Conservation (phyloP, 176 grass and related monocot genomes). For the Tillandsia fasciculata region DNA sequence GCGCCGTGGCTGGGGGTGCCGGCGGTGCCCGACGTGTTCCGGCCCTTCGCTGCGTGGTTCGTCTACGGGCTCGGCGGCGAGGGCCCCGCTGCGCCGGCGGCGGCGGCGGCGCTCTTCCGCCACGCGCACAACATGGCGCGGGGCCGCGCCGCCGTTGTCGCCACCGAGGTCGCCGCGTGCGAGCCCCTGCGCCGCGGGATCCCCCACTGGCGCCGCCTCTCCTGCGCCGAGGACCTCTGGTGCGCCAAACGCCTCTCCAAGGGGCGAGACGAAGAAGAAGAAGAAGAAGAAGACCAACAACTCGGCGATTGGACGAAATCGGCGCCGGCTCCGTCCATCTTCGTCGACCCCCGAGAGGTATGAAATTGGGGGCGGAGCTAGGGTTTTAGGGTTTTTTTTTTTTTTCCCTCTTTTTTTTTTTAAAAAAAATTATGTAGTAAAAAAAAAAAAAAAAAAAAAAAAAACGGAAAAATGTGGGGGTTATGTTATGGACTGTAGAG, state of each 20-base stretch:
- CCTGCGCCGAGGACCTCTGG: slow-evolving; percentile 77
- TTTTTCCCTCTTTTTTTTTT: too few species aligned
- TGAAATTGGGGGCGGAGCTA: slow-evolving; percentile 3
- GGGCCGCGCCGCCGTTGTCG: slow-evolving; percentile 45
- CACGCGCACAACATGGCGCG: slow-evolving; percentile 57
- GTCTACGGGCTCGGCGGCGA: slow-evolving; percentile 70
- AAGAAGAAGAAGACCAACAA: slow-evolving; percentile 27
- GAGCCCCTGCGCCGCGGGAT: slow-evolving; percentile 55
- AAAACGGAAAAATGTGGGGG: not conserved
- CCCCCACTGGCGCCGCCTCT: slow-evolving; percentile 70
- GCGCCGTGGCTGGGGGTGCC: slow-evolving; percentile 68
- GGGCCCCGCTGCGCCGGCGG: slow-evolving; percentile 24
- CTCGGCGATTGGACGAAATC: slow-evolving; percentile 74
- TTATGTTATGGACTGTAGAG: too few species aligned
- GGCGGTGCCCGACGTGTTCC: slow-evolving; percentile 68
- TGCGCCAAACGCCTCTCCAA: slow-evolving; percentile 64
- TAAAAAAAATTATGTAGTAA: too few species aligned
- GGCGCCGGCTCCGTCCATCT: slow-evolving; percentile 42
- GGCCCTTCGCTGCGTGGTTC: slow-evolving; percentile 63
- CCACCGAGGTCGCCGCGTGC: slow-evolving; percentile 45
- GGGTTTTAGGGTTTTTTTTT: too few species aligned
- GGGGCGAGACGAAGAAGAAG: slow-evolving; percentile 29
- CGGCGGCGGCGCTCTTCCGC: slow-evolving; percentile 38
- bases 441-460: not conserved
- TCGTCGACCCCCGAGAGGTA: slow-evolving; percentile 88